These are phyloP conservation scores for Moesziomyces sp. DNA, from an alignment of 1,284 basidiomycete genomes.

Conservation along the genomic window DNA sequence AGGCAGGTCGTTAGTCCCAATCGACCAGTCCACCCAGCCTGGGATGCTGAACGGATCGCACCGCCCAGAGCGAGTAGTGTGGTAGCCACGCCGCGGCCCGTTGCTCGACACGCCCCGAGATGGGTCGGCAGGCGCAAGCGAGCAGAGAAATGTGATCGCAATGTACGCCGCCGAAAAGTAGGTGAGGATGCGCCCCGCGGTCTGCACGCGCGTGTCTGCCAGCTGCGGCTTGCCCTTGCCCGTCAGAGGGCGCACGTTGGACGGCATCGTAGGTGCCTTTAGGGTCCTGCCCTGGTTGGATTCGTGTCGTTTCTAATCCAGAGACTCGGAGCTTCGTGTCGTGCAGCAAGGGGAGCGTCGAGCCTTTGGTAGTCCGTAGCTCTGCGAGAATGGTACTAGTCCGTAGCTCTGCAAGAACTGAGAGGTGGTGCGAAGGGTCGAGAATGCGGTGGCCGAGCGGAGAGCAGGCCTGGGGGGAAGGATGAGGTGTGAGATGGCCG, in stretches of 20 bases:
- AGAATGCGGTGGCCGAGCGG: too few species aligned
- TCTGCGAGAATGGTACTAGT: too few species aligned
- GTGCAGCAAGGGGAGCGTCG: neutral
- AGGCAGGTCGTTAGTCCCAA: slow-evolving; percentile 39
- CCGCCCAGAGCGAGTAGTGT: slow-evolving; percentile 10
- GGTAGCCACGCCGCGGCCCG: slow-evolving; percentile 19
- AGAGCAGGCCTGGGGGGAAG: too few species aligned
- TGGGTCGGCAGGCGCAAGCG: slow-evolving; percentile 12
- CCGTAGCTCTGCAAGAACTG: too few species aligned
- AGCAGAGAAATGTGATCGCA: slow-evolving; percentile 31
- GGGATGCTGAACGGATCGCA: slow-evolving; percentile 56
- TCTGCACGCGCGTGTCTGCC: slow-evolving; percentile 17
- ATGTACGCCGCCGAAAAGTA: slow-evolving; percentile 37
- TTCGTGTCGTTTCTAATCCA: too few species aligned
- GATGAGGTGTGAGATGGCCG: too few species aligned
- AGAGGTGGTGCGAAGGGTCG: too few species aligned
- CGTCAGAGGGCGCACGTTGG: slow-evolving; percentile 45
- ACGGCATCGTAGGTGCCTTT: slow-evolving; percentile 21
- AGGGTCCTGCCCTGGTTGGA: neutral
- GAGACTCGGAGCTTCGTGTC: neutral
- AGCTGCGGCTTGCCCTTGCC: slow-evolving; percentile 22
- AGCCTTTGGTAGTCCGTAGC: too few species aligned
- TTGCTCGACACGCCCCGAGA: neutral
- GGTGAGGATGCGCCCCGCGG: slow-evolving; percentile 21
- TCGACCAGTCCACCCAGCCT: slow-evolving; percentile 52